Percentiles rank a stretch among this genome's conserved stretches.
These are phyloP conservation scores for Coemansia sp. DNA, from an alignment of 192 early-diverging fungal genomes.

Conservation along the genomic window DNA sequence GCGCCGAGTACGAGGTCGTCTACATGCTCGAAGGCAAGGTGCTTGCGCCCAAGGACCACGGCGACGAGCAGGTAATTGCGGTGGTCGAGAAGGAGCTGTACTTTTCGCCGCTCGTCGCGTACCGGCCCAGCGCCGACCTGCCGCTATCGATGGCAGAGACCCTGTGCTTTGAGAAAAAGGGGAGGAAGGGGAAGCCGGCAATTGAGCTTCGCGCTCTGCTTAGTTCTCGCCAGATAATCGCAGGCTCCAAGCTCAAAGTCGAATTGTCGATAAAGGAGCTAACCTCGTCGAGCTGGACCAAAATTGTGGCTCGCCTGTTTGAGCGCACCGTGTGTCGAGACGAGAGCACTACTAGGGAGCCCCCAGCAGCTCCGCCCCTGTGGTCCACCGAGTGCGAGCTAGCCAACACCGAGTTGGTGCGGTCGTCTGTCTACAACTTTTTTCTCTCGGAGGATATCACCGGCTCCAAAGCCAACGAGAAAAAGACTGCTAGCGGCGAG, in stretches of 20 bases:
- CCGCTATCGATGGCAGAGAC: conserved; percentile 23
- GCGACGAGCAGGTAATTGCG: conserved; percentile 27
- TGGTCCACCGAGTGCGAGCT: conserved; percentile 45
- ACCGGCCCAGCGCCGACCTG: conserved; percentile 16
- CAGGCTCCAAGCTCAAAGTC: conserved; percentile 30
- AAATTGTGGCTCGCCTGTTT: conserved; percentile 27
- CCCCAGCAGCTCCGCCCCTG: conserved; percentile 23
- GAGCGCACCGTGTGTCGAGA: conserved; percentile 47
- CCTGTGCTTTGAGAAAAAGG: conserved; percentile 48
- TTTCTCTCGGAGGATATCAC: conserved; percentile 37
- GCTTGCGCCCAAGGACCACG: conserved; percentile 24
- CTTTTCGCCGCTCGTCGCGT: conserved; percentile 35
- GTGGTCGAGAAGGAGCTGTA: conserved; percentile 30
- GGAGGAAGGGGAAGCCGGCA: conserved; percentile 42
- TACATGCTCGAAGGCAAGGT: conserved; percentile 29
- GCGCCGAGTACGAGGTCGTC: conserved; percentile 27
- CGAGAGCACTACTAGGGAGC: not conserved
- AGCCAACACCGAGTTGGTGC: conserved; percentile 25
- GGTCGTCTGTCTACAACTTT: conserved; percentile 50
- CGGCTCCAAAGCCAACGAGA: conserved; percentile 16
- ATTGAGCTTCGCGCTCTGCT: conserved; percentile 32
- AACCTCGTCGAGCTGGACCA: conserved; percentile 39
- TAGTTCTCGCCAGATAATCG: conserved; percentile 29
- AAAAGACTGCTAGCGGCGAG: conserved; percentile 19
- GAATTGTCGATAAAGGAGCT: conserved; percentile 50